Conservation (phyloP, 2,329 filamentous ascomycete species). For the Cadophora sp. region DNA sequence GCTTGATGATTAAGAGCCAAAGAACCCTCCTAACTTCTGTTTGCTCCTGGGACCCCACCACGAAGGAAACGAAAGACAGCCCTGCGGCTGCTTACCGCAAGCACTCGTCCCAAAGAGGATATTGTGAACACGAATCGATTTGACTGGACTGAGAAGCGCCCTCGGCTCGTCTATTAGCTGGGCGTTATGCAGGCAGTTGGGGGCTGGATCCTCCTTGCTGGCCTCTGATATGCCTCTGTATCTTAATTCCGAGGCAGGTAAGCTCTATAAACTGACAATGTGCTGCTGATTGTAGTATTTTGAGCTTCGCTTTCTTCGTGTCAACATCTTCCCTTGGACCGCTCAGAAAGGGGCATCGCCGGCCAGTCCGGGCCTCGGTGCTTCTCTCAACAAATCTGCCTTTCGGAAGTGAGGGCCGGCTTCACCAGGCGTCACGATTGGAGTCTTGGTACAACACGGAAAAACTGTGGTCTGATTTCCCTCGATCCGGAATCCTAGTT, state of each 20-base stretch:
- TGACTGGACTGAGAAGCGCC: slow-evolving; percentile 16
- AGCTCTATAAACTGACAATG: slow-evolving; percentile 13
- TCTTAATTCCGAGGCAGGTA: slow-evolving; percentile 10
- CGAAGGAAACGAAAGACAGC: background rate
- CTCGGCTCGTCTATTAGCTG: slow-evolving; percentile 15
- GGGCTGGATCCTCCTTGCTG: background rate
- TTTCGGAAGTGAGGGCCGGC: slow-evolving; percentile 1
- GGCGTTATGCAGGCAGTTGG: background rate
- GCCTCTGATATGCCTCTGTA: background rate
- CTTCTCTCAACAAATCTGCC: background rate
- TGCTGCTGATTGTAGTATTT: slow-evolving; percentile 16
- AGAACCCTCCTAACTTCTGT: background rate
- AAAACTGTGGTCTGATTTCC: background rate
- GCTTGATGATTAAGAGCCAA: slow-evolving; percentile 13
- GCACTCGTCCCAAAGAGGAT: background rate
- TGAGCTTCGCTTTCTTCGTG: background rate
- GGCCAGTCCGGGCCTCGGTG: background rate
- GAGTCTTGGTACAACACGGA: background rate
- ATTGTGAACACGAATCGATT: slow-evolving; percentile 10
- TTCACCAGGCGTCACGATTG: background rate
- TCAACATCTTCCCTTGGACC: background rate
- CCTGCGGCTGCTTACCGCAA: slow-evolving; percentile 10
- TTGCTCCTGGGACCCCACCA: background rate
- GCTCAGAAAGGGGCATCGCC: background rate
- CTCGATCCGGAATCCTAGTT: background rate